Base-by-base conservation (phyloP, 1,284 basidiomycete species). In the Rhodotorula sp. region DNA sequence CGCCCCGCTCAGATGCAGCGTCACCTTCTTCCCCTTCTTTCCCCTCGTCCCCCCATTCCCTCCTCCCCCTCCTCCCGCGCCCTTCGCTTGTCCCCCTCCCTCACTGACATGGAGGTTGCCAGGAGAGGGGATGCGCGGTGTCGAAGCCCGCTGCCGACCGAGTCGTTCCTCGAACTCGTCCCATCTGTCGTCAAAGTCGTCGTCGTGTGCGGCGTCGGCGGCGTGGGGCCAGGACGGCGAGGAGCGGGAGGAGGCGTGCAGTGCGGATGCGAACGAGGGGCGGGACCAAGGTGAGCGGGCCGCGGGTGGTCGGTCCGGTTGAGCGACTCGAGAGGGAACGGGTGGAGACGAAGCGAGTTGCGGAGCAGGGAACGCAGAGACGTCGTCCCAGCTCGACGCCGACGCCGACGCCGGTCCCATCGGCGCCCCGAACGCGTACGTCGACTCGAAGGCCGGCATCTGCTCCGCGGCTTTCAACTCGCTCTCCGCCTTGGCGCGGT, bases 401-500 rank as follows among this genome's bases (percentile, higher is more conserved):
- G 46, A 22, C n/a, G 62, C 60, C 26, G 55, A 48, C 3, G 31
- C 18, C n/a, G n/a, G n/a, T n/a, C n/a, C n/a, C n/a, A 34, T 28
- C 15, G 55, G 30, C 15, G 55, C 37, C 13, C 69, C 69, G 30
- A 57, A 59, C 31, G 55, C 64, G 7, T 50, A 62, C 24, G 68
- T 60, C 30, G 61, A 59, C 4, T 55, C 31, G n/a, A 62, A 72
- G 15, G 64, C n/a, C 8, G 70, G 70, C 18, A 67, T 10, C 28
- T 46, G 47, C 79, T 91, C 89, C 18, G 44, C 53, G 28, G 74
- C 74, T 59, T 69, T 69, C 48, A 70, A 65, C 69, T 95, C 92
- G n/a, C 89, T 90, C 24, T 86, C 83, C 0, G 82, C 82, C 62
- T 87, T 87, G 1, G 92, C 92, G 53, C 87, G 85, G 77, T 95